Evolutionary conservation across 805 yeast species (phyloP).

Genomic region (Saccharomyces mikatae): DNA sequence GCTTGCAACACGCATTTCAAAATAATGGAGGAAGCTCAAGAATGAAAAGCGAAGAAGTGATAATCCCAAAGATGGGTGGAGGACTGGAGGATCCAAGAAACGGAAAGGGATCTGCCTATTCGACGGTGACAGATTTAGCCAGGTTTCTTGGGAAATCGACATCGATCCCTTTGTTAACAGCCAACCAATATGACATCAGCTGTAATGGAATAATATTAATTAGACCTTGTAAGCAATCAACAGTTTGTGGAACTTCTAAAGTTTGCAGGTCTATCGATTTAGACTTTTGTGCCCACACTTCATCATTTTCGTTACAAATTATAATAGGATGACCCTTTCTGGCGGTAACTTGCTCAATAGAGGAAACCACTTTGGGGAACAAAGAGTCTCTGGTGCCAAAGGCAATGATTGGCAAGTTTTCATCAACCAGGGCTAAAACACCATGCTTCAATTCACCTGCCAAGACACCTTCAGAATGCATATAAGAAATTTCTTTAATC

Average conservation of each 20-base stretch:
- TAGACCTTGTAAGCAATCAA: constrained; percentile 95
- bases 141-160: constrained; percentile 98
- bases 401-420: constrained; percentile 85
- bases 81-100: neutral
- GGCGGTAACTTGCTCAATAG: constrained; percentile 93
- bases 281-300: constrained; percentile 43
- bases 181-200: constrained; percentile 93
- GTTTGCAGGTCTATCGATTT: constrained; percentile 44
- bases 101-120: constrained; percentile 34
- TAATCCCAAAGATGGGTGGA: neutral
- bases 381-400: constrained; percentile 94
- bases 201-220: constrained; percentile 91
- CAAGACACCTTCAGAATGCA: constrained; percentile 98
- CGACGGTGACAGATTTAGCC: constrained; percentile 97
- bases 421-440: constrained; percentile 93
- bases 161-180: constrained; percentile 88
- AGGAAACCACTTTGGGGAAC: constrained; percentile 91
- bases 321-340: constrained; percentile 96
- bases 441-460: constrained; percentile 99
- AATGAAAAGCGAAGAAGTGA: neutral
- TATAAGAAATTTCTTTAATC: constrained; percentile 95
- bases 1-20: neutral
- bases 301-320: constrained; percentile 77
- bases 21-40: neutral
- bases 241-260: constrained; percentile 88